These are phyloP conservation scores for Aegilops longissima DNA, from an alignment of 176 grass and related monocot species.

Conservation along the genomic window DNA sequence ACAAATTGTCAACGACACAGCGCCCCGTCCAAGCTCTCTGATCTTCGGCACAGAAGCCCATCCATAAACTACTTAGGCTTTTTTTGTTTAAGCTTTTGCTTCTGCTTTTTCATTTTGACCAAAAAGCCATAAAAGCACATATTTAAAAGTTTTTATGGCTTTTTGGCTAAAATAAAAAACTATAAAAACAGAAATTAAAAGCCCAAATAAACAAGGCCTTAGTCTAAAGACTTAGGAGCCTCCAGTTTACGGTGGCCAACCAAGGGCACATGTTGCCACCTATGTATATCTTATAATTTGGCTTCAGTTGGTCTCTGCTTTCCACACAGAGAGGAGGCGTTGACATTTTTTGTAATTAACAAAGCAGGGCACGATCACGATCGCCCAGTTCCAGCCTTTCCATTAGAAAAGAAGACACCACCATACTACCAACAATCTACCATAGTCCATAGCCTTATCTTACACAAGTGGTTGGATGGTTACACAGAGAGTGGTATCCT, in stretches of 20 bases:
- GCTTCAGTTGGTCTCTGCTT: not conserved
- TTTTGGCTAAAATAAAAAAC: too few species aligned
- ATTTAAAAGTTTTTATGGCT: too few species aligned
- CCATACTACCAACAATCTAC: not conserved
- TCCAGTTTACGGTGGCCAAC: not conserved
- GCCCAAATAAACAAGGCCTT: not conserved
- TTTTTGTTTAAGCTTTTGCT: too few species aligned
- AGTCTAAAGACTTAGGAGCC: not conserved
- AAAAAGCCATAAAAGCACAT: too few species aligned
- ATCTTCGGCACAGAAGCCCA: not conserved
- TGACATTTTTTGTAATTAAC: not conserved
- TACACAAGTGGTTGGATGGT: not conserved
- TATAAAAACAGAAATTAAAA: too few species aligned
- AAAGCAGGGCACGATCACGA: conserved; percentile 1
- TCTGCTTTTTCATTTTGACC: too few species aligned
- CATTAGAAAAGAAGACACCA: not conserved
- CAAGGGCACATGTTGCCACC: not conserved
- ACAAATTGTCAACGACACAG: not conserved
- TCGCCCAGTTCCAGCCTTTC: not conserved
- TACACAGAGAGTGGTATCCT: too few species aligned
- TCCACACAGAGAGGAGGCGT: not conserved
- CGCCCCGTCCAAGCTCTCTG: not conserved
- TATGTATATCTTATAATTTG: too few species aligned
- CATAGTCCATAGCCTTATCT: not conserved
- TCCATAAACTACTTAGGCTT: not conserved